A percentile compares a stretch with the other conserved stretches of the same genome.
Conservation (phyloP, 2,329 filamentous ascomycete genomes). For the Alternaria triticimaculans region DNA sequence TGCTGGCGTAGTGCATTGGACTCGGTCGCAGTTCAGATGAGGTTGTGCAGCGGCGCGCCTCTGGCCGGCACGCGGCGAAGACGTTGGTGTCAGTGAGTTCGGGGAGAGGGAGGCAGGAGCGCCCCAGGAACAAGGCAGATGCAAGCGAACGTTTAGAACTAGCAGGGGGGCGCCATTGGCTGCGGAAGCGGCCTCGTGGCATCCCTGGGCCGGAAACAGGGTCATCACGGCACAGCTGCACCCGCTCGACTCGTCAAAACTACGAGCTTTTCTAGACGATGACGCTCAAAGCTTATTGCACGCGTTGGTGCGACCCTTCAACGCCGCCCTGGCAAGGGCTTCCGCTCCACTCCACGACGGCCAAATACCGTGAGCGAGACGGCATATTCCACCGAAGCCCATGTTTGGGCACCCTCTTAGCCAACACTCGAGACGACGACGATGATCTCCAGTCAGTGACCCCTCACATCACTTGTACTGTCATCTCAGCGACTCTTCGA, state of each 20-base stretch:
- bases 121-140: conserved; percentile 19
- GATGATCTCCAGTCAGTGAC: not conserved
- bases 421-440: not conserved
- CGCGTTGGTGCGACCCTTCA: conserved; percentile 4
- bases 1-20: not conserved
- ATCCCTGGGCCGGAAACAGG: conserved; percentile 14
- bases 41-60: not conserved
- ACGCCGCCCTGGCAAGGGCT: not conserved
- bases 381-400: not conserved
- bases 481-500: conserved; percentile 9
- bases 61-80: not conserved
- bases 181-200: conserved; percentile 22
- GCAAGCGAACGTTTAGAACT: conserved; percentile 21
- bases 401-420: not conserved
- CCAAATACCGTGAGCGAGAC: not conserved
- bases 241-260: conserved; percentile 5
- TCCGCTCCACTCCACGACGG: not conserved
- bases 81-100: conserved; percentile 3
- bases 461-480: conserved; percentile 9
- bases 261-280: conserved; percentile 19
- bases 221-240: conserved; percentile 11
- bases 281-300: conserved; percentile 12
- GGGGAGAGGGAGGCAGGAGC: not conserved
- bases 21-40: not conserved
- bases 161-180: conserved; percentile 13